These are phyloP conservation scores for Xylaria sp. DNA, from an alignment of 495 filamentous ascomycete species.

Conservation along the genomic window DNA sequence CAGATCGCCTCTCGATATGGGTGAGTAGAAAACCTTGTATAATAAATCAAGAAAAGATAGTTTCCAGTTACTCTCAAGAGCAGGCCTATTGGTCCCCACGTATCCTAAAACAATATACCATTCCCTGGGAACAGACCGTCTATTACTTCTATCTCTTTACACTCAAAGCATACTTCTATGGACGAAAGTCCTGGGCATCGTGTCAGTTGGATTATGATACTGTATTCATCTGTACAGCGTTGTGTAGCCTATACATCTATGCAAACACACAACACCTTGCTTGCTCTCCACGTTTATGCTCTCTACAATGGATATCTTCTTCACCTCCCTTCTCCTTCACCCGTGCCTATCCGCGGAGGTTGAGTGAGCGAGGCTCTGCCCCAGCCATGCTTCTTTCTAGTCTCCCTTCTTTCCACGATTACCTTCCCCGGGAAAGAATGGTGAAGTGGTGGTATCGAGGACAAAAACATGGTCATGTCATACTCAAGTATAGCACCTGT, in stretches of 20 bases:
- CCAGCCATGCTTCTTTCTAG: neutral
- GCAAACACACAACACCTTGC: conserved; percentile 8
- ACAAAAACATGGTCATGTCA: neutral
- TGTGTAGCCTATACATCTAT: conserved; percentile 21
- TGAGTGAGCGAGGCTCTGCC: neutral
- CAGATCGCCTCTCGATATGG: too few species aligned
- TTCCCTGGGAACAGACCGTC: neutral
- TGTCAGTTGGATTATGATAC: neutral
- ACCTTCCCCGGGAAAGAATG: neutral
- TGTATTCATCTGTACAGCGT: conserved; percentile 1
- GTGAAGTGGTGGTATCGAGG: neutral
- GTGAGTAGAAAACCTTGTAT: too few species aligned
- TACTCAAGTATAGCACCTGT: conserved; percentile 20
- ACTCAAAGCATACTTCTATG: neutral
- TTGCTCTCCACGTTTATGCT: conserved; percentile 1
- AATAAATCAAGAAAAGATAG: too few species aligned
- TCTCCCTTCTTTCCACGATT: neutral
- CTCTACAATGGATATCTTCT: neutral
- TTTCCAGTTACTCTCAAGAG: neutral
- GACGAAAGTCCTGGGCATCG: neutral
- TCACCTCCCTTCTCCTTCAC: neutral
- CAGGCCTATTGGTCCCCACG: neutral
- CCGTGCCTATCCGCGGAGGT: neutral
- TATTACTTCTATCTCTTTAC: neutral
- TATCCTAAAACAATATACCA: neutral